Evolutionary conservation across 2,329 filamentous ascomycete species (phyloP), one percentile per base, ranked within the genome.

Genomic region (Apiospora kogelbergensis): DNA sequence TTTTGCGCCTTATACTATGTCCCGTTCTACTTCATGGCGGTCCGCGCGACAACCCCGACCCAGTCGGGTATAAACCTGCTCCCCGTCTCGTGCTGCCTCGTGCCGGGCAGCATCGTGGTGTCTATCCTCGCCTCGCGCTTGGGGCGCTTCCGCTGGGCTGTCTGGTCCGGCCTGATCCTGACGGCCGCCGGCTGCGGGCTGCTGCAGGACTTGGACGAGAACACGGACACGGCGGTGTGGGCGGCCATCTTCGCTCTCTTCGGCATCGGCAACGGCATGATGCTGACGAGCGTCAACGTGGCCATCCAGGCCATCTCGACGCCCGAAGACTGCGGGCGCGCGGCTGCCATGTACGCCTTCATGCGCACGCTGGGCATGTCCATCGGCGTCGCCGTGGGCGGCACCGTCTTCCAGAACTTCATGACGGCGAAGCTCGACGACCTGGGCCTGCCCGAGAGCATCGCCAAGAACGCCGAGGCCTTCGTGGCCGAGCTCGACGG

Each of bases 401-500:
- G 72, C 7, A 72, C 70, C 63, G 68, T 68, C 26, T 73, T 73
- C 69, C 72, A 73, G 68, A 73, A 73, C 46, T 71, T 73, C 66
- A 73, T 73, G 72, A 65, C 48, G 13, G 10, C 69, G n/a, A 72
- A 71, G 65, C 72, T 73, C 5, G 48, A 63, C 20, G 66, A 60
- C 33, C 33, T 42, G 1, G 15, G 26, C 33, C 17, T 67, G 30
- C 66, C 66, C 26, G 48, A 60, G 15, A 11, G 46, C 66, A 41
- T 63, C 66, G 74, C 76, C 11, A 71, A 73, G 45, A 69, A 77
- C 22, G 73, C 76, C 13, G 77, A 78, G 70, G 74, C 72, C 4
- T 77, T 73, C 42, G 73, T 77, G 37, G 73, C 77, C 45, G 37
- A 63, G 10, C 71, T 78, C 70, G 53, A 67, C 6, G 48, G 45